Base-by-base conservation (phyloP, 2,329 filamentous ascomycete species). In the Clonostachys rosea region DNA sequence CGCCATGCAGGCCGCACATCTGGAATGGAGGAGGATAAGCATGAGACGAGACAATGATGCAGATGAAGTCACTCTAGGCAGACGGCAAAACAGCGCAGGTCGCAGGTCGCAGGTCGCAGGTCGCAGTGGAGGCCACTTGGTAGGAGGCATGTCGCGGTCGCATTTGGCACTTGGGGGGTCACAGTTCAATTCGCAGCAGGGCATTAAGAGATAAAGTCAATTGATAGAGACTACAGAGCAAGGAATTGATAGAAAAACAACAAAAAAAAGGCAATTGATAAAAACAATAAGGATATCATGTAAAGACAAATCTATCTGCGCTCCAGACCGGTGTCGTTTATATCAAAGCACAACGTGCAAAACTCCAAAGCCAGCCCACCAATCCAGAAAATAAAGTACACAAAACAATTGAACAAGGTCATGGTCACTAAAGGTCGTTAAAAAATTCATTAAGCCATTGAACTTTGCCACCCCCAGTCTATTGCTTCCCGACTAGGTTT, bases 111-210 rank as follows among this genome's bases (percentile, higher is more conserved):
- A 18, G 36, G 40, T 34, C 41, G 47, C 52, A 18, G 36, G 40
- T 34, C 42, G 47, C 52, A 60, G 56, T 59, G 60, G 63, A 63
- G 56, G 57, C 57, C 63, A 62, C 59, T 58, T 55, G 54, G 55
- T 45, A 44, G 33, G 44, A 39, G n/a, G 44, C 24, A 20, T 14
- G n/a, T 37, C 30, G 35, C 7, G 17, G 12, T 33, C 6, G 7
- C 18, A 11, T 16, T 20, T 16, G 16, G n/a, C 13, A 14, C 34
- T 46, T 18, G 30, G 16, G 20, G 18, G 20, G 34, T 30, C 24
- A 30, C 8, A 30, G 24, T 30, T 30, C 24, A 30, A 30, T 30
- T 30, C 3, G 3, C 24, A 30, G 24, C 8, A 9, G 24, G 6
- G 24, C 2, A 9, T 8, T 8, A 10, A 30, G 24, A 30, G 24